Percentiles rank a stretch among this genome's conserved stretches.
Evolutionary conservation across 768 basidiomycete genomes (phyloP).

Genomic region (Sarcodon sp.): DNA sequence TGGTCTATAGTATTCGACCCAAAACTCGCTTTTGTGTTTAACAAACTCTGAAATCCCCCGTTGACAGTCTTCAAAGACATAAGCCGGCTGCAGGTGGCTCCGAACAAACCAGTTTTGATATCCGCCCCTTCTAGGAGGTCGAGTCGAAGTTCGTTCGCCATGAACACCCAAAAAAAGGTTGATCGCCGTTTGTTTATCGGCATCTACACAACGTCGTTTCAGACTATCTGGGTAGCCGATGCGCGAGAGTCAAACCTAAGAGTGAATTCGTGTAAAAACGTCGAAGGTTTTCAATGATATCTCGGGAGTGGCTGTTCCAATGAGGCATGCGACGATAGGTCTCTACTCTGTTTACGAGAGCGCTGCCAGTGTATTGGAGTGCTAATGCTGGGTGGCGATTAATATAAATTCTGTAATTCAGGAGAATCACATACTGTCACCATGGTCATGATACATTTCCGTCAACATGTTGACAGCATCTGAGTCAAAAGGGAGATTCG

Average conservation of each 20-base stretch:
- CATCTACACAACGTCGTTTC: conserved; percentile 37
- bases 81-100: conserved; percentile 57
- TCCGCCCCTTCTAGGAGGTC: conserved; percentile 44
- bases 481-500: conserved; percentile 82
- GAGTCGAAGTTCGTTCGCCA: conserved; percentile 29
- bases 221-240: background rate
- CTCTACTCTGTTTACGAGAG: conserved; percentile 91
- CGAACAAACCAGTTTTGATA: conserved; percentile 82
- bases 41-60: conserved; percentile 48
- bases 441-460: conserved; percentile 98
- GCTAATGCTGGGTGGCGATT: conserved; percentile 57
- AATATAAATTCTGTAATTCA: background rate
- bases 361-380: conserved; percentile 93
- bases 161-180: conserved; percentile 89
- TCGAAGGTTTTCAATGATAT: conserved; percentile 90
- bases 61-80: conserved; percentile 52
- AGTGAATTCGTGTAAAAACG: conserved; percentile 93
- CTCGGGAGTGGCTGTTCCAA: conserved; percentile 95
- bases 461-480: conserved; percentile 95
- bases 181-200: conserved; percentile 94
- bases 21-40: conserved; percentile 55
- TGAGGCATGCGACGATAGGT: conserved; percentile 92
- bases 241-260: conserved; percentile 39
- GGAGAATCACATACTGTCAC: conserved; percentile 56
- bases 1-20: conserved; percentile 85